Evolutionary conservation across 2,329 filamentous ascomycete genomes (phyloP).

Genomic region (Elsinoe ampelina): DNA sequence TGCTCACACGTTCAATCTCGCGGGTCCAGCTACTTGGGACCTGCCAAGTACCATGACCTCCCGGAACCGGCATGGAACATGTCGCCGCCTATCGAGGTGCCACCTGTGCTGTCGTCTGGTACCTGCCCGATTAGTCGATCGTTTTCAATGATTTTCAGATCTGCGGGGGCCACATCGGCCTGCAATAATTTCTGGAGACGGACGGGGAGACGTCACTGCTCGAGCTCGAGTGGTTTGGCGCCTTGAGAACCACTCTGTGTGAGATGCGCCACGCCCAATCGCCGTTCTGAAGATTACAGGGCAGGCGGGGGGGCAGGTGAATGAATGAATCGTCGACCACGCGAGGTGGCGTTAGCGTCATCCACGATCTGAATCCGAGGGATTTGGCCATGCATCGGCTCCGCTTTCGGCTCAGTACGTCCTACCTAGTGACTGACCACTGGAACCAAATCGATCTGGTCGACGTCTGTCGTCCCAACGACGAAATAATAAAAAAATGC

Average conservation of each 20-base stretch:
- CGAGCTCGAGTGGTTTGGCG: not conserved
- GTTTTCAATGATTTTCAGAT: slow-evolving; percentile 7
- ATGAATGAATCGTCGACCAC: not conserved
- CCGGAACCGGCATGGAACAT: slow-evolving; percentile 10
- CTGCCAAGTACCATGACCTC: slow-evolving; percentile 6
- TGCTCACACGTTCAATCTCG: not conserved
- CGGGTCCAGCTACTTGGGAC: not conserved
- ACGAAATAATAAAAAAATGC: not conserved
- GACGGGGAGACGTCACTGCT: not conserved
- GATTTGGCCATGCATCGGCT: not conserved
- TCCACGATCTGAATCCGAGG: not conserved
- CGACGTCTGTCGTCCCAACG: not conserved
- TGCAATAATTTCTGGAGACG: not conserved
- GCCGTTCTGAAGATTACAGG: not conserved
- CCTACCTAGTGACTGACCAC: too few species aligned
- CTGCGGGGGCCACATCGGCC: slow-evolving; percentile 2
- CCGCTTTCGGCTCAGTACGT: not conserved
- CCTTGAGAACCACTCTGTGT: not conserved
- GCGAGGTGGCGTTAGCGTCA: not conserved
- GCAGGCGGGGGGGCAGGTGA: not conserved
- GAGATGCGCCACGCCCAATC: not conserved
- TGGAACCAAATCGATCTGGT: not conserved
- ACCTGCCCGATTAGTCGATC: slow-evolving; percentile 8
- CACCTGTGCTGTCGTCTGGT: not conserved
- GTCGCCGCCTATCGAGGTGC: not conserved